phyloP scores from a whole-genome alignment of 495 filamentous ascomycete species.

The Mycothermus thermophilus region DNA sequence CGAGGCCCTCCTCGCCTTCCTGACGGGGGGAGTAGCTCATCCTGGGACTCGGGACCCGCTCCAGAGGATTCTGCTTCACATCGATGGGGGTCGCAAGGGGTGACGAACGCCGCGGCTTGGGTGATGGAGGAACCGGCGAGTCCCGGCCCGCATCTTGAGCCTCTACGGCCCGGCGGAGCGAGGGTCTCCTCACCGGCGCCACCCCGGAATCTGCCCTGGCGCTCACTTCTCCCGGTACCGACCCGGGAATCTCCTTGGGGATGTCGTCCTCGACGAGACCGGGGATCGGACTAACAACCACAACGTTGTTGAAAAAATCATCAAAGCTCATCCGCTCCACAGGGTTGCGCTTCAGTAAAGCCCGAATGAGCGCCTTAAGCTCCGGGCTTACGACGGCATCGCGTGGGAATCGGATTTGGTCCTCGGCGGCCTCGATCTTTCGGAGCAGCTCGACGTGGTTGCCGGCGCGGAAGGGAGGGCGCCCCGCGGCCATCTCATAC shows the following conservation, averaged over 20 bases:
- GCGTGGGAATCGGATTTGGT: constrained; percentile 67
- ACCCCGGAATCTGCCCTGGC: background rate
- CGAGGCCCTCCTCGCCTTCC: constrained; percentile 29
- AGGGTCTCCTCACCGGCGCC: constrained; percentile 5
- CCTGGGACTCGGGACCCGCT: constrained; percentile 8
- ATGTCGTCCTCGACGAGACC: constrained; percentile 66
- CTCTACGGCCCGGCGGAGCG: constrained; percentile 13
- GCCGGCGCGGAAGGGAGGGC: constrained; percentile 76
- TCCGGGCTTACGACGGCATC: constrained; percentile 56
- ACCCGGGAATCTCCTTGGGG: constrained; percentile 34
- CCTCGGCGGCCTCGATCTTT: constrained; percentile 76
- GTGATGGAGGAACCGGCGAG: constrained; percentile 18
- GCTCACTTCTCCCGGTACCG: too few relatives aligned
- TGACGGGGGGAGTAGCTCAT: constrained; percentile 23
- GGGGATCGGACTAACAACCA: constrained; percentile 70
- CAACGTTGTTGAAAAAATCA: constrained; percentile 60
- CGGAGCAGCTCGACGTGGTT: constrained; percentile 92
- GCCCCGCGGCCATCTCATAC: constrained; percentile 86
- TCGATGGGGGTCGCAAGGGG: constrained; percentile 27
- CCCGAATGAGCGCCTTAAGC: constrained; percentile 69
- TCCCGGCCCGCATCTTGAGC: constrained; percentile 21
- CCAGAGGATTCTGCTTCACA: constrained; percentile 17
- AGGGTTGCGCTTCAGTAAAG: constrained; percentile 70
- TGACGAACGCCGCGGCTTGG: constrained; percentile 24
- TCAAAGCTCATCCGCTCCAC: constrained; percentile 71